These are phyloP conservation scores for Allomyces javanicus DNA, from an alignment of 192 early-diverging fungal genomes.

Conservation along the genomic window DNA sequence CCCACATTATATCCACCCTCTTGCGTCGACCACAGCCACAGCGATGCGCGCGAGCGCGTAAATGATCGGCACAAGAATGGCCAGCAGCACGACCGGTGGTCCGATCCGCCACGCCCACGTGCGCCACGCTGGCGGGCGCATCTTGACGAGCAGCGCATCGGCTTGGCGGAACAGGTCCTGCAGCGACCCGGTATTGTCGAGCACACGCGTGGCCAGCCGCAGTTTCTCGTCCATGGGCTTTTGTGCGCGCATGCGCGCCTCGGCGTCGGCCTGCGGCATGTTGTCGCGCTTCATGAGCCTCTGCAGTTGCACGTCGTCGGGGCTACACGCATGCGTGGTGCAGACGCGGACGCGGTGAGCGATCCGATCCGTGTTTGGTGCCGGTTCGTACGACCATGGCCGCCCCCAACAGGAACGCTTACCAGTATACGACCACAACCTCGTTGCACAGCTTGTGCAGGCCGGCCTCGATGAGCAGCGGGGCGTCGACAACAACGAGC, in stretches of 20 bases:
- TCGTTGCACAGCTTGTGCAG: conserved; percentile 48
- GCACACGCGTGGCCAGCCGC: conserved; percentile 52
- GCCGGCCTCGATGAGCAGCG: conserved; percentile 75
- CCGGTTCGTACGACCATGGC: conserved; percentile 1
- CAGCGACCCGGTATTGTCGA: conserved; percentile 60
- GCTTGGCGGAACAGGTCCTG: conserved; percentile 28
- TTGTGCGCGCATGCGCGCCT: conserved; percentile 57
- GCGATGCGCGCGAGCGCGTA: too few species aligned
- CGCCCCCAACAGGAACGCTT: conserved; percentile 4
- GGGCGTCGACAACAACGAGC: conserved; percentile 72
- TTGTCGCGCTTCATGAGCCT: conserved; percentile 56
- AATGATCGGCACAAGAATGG: not conserved
- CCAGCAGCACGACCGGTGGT: not conserved
- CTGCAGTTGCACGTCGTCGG: conserved; percentile 43
- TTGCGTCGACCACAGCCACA: too few species aligned
- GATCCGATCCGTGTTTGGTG: not conserved
- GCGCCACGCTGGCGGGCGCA: not conserved
- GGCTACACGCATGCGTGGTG: conserved; percentile 20
- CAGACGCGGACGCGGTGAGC: not conserved
- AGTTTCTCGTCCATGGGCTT: conserved; percentile 63
- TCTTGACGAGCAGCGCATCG: not conserved
- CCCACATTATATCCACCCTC: too few species aligned
- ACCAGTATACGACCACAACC: conserved; percentile 69
- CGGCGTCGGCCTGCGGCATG: conserved; percentile 39
- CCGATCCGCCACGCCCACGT: not conserved